Base-by-base conservation (phyloP, 352 stramenopile species). In the Globisporangium acanthophoron region DNA sequence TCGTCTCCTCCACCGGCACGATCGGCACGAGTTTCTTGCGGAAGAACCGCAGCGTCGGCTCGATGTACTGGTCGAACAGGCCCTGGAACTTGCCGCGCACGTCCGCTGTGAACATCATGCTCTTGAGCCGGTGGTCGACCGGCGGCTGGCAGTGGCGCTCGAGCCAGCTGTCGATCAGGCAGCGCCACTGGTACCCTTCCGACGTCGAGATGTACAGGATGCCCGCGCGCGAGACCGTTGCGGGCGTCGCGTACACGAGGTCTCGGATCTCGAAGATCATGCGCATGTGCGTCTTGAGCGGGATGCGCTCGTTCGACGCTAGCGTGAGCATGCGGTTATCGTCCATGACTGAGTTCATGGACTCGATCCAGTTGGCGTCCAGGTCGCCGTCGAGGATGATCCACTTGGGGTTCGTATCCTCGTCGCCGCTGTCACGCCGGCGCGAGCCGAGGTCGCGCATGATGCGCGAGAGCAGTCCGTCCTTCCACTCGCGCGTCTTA, bases 181-280 rank as follows among this genome's bases (percentile, higher is more conserved):
- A 97, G 37, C 86, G 71, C 96, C 96, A 98, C 66, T 98, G 96
- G 47, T 96, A 97, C 0, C 94, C 96, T 40, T 97, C 90, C 0
- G 94, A 96, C 0, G 92, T 97, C 15, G 88, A 98, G 54, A 98
- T 98, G 67, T 98, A 98, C 41, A 99, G 58, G 48, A 99, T 98
- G 52, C 94, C 95, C 24, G 96, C 95, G 16, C 96, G 91, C 20
- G 86, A 97, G 9, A 98, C 95, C 0, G 96, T 98, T 11, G 96
- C 94, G 3, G 96, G 96, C 21, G 95, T 98, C 18, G 95, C 96
- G 59, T 98, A 98, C 54, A 96, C 86, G 18, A 99, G 78, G 74
- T 98, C 92, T 27, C 92, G 83, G 63, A 99, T 98, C 71, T 99
- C 96, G 65, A 99, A 98, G 61, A 99, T 97, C 88, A 99, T 96